Base-by-base conservation (phyloP, 2,329 filamentous ascomycete genomes). In the Aspergillus jensenii region DNA sequence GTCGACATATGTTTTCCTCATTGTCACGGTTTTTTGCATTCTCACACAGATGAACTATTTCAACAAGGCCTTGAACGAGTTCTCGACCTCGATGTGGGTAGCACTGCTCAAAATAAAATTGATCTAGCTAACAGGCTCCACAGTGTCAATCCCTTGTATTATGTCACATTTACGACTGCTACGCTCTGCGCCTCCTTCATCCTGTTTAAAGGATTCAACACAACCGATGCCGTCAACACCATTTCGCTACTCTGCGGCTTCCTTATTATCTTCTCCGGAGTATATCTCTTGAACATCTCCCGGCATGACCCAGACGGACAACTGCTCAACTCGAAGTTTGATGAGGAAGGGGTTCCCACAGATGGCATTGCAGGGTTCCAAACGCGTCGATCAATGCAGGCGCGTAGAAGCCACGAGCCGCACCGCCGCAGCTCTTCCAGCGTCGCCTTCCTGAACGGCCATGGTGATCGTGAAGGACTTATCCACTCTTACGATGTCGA, bases 21-120 rank as follows among this genome's bases (percentile, higher is more conserved):
- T 99, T 65, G 86, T 98, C 64, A 95, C 93, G 0, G 82, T 84
- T 3, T 91, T 97, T 63, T 99, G 95, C 80, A 98, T 99, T 71
- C 76, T 99, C 65, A 97, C 93, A 8, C 95, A 99, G 81, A 98
- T 99, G 95, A 99, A 99, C 77, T 99, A 99, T 77, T 96, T 99
- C 78, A 99, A 99, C 82, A 99, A 99, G 78, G 95, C 95, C 7
- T 80, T 99, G 59, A 96, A 91, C 75, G 92, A 96, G 70, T 99
- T 98, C 78, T 93, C 91, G 31, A 97, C 95, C 33, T 96, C 96
- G 68, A 96, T 99, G 93, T 96, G 84, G 74, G 90, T 81, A 35
- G 14, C 25, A 7, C 25, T 21, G 27, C n/a, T 12, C 17, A 27
- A 17, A n/a, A 19, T 19, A 11, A 27, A 8, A 2, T 23, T 15